Evolutionary conservation across 1,284 basidiomycete genomes (phyloP).

Genomic region (Ganoderma leucocontextum): DNA sequence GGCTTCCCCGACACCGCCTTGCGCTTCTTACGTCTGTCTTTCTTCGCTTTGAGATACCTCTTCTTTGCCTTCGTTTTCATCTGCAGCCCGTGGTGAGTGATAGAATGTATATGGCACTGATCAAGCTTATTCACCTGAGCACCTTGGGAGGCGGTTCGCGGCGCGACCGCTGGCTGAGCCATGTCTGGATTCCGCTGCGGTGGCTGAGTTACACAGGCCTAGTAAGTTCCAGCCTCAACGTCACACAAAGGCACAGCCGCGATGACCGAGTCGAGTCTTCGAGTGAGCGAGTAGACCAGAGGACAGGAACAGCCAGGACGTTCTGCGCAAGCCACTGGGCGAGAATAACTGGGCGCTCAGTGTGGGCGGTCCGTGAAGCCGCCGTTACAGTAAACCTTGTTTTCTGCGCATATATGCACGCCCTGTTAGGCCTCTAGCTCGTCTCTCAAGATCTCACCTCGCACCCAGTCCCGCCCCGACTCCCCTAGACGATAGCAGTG

Average conservation of each 20-base stretch:
- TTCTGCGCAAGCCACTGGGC: neutral
- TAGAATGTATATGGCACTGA: neutral
- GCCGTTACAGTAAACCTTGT: neutral
- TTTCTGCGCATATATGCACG: neutral
- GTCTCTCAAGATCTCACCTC: neutral
- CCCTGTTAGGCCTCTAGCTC: neutral
- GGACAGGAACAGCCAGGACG: neutral
- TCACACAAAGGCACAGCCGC: neutral
- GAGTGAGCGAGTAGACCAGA: neutral
- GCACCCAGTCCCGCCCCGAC: neutral
- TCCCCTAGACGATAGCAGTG: neutral
- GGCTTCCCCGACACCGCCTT: slow-evolving; percentile 24
- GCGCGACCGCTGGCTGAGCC: slow-evolving; percentile 7
- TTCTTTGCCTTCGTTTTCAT: slow-evolving; percentile 47
- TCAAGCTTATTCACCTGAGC: slow-evolving; percentile 30
- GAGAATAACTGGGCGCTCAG: neutral
- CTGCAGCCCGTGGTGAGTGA: slow-evolving; percentile 27
- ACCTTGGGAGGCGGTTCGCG: neutral
- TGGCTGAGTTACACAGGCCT: neutral
- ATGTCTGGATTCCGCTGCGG: slow-evolving; percentile 2
- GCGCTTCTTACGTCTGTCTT: slow-evolving; percentile 44
- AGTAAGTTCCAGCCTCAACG: neutral
- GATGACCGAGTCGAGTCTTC: neutral
- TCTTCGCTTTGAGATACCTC: slow-evolving; percentile 48
- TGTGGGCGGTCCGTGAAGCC: neutral